Base-by-base conservation (phyloP, 2,329 filamentous ascomycete genomes). In the Atkinsonella hypoxylon region DNA sequence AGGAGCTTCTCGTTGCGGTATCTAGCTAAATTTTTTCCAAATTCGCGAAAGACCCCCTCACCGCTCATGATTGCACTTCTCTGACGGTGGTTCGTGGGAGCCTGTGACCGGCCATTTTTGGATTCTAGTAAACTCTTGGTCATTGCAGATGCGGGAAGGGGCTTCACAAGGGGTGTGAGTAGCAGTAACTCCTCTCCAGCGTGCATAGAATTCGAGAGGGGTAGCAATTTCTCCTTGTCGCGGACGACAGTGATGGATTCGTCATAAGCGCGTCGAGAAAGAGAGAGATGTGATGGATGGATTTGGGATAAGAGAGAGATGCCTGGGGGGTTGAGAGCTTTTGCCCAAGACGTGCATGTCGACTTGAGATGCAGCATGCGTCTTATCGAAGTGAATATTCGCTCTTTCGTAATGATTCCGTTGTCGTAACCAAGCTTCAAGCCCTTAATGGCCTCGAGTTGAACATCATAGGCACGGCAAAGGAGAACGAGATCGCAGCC, bases 401-500 rank as follows among this genome's bases (percentile, higher is more conserved):
- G 78, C 26, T 86, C 78, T 60, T 82, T 85, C 2, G 86, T 83
- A 47, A 97, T 89, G 64, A 94, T 94, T 10, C 85, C 87, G 62
- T 93, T 95, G 56, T 95, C 89, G 32, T 95, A 79, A 0, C 90
- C 90, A 10, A 95, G 75, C 62, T 93, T 94, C 45, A 97, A 73
- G 0, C 90, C 91, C 36, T 85, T 87, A 61, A 98, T 87, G 8
- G 90, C 91, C 67, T 97, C 91, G 56, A 93, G 81, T 64, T 97
- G 90, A 18, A 91, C 84, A 38, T 87, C 82, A 58, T 89, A 94
- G 6, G 89, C 89, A 43, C 89, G 83, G 60, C 90, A 97, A 1
- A 96, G 78, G 6, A 96, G 77, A 5, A 96, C 82, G 49, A 97
- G 73, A 65, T 98, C 93, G 63, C 93, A 97, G 13, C 93, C 93